Evolutionary conservation across 179 eudicot genomes (phyloP).

Genomic region (Silene vulgaris): DNA sequence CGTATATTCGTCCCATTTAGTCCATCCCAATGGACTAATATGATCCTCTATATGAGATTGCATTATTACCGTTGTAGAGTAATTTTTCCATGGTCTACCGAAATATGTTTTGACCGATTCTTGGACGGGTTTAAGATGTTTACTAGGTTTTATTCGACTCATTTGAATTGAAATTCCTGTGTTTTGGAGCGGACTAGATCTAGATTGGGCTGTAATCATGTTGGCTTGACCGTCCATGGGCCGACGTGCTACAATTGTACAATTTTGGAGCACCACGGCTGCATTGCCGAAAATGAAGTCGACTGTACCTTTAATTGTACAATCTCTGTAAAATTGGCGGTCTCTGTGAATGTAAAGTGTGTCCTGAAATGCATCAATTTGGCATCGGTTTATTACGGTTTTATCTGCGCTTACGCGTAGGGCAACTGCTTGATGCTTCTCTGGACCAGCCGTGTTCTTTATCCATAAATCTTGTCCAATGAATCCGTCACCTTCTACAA

Average conservation of each 20-base stretch:
- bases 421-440: not conserved
- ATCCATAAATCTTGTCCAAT: not conserved
- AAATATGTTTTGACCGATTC: not conserved
- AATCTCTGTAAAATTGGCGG: not conserved
- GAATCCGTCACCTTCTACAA: not conserved
- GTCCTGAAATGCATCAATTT: not conserved
- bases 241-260: not conserved
- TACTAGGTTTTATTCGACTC: constrained; percentile 2
- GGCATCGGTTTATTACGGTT: not conserved
- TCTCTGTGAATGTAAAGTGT: not conserved
- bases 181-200: not conserved
- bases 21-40: not conserved
- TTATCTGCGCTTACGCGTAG: not conserved
- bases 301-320: not conserved
- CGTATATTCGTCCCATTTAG: not conserved
- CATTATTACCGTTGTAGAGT: not conserved
- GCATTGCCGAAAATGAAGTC: not conserved
- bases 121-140: not conserved
- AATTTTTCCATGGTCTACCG: constrained; percentile 1
- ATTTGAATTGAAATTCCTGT: constrained; percentile 2
- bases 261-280: not conserved
- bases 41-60: not conserved
- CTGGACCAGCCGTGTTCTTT: not conserved
- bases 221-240: not conserved
- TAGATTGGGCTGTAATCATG: not conserved